phyloP scores from a whole-genome alignment of 805 yeast genomes.

The Suhomyces emberorum region DNA sequence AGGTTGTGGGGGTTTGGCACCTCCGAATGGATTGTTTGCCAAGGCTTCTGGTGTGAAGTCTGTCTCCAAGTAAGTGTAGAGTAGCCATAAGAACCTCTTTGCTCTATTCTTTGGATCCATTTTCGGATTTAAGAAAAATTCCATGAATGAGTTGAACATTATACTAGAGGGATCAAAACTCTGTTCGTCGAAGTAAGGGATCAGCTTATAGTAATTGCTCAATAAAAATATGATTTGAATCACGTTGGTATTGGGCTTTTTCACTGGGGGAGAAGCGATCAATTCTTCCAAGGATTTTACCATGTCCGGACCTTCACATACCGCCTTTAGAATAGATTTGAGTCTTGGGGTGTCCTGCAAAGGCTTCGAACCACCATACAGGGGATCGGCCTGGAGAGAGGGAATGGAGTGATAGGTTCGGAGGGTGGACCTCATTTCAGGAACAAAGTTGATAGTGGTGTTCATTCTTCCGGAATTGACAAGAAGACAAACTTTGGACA shows the following conservation, averaged over 20 bases:
- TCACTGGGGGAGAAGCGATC: conserved; percentile 24
- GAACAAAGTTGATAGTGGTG: conserved; percentile 90
- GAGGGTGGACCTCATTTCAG: conserved; percentile 91
- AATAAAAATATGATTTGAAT: conserved; percentile 73
- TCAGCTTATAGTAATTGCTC: conserved; percentile 58
- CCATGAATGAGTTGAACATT: conserved; percentile 52
- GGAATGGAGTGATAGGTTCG: conserved; percentile 95
- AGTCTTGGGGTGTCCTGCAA: conserved; percentile 93
- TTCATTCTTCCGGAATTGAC: conserved; percentile 93
- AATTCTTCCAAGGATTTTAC: conserved; percentile 50
- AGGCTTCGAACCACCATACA: conserved; percentile 53
- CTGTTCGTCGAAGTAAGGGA: conserved; percentile 21
- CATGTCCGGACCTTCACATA: conserved; percentile 64
- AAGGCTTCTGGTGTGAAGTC: conserved; percentile 51
- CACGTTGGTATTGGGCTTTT: conserved; percentile 53
- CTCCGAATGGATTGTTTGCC: conserved; percentile 56
- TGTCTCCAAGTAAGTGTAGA: conserved; percentile 79
- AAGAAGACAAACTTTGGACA: conserved; percentile 76
- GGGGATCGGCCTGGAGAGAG: conserved; percentile 69
- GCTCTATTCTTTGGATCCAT: conserved; percentile 67
- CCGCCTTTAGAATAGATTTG: conserved; percentile 84
- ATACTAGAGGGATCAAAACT: conserved; percentile 14
- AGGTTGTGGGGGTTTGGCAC: conserved; percentile 28
- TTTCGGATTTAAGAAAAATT: conserved; percentile 62
- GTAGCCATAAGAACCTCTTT: conserved; percentile 73